These are phyloP conservation scores for Citrus reticulata DNA, from an alignment of 345 rosid species.

Conservation along the genomic window DNA sequence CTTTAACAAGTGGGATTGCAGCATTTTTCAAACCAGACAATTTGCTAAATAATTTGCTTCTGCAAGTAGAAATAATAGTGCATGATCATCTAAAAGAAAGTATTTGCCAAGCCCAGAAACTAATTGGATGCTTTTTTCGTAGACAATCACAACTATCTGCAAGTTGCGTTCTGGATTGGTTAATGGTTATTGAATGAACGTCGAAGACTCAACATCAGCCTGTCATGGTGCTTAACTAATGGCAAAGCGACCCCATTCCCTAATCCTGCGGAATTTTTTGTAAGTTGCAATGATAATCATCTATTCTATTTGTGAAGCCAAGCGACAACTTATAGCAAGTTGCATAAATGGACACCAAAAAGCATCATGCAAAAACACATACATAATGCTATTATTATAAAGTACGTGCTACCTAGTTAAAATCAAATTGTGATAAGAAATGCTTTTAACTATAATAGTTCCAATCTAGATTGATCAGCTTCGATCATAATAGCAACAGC, in stretches of 20 bases:
- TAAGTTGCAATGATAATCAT: neutral
- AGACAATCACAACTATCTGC: neutral
- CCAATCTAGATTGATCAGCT: neutral
- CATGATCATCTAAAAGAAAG: neutral
- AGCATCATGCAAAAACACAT: neutral
- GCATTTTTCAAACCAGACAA: neutral
- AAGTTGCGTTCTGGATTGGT: constrained; percentile 1
- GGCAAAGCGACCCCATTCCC: neutral
- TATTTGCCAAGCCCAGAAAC: neutral
- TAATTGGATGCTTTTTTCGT: neutral
- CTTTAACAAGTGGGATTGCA: constrained; percentile 20
- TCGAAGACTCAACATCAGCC: constrained; percentile 1
- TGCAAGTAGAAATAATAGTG: neutral
- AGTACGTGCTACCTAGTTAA: neutral
- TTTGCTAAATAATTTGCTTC: neutral
- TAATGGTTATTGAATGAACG: neutral
- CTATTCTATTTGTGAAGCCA: neutral
- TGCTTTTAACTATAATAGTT: neutral
- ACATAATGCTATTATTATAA: neutral
- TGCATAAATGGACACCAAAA: constrained; percentile 11
- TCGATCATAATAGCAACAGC: neutral
- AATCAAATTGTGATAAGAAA: neutral
- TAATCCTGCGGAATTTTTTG: neutral
- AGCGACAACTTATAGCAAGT: constrained; percentile 9
- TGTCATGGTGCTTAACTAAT: constrained; percentile 1